Conservation (phyloP, 106 monocot species). For the Platanthera zijinensis region DNA sequence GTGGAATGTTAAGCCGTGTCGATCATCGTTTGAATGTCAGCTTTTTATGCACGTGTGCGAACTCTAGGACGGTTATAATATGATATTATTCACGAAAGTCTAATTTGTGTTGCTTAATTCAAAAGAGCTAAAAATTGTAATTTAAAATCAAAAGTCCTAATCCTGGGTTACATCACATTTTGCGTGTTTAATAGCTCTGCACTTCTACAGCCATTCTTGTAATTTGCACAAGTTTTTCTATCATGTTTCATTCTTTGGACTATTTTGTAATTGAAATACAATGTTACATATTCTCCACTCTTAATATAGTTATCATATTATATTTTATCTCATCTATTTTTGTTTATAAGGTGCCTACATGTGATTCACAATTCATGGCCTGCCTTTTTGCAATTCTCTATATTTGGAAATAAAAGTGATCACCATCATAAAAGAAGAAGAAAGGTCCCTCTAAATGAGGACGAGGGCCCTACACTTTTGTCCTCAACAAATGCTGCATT, state of each 20-base stretch:
- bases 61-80: no score
- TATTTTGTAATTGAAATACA: not conserved
- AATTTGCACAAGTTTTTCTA: not conserved
- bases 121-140: no score
- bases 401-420: conserved; percentile 13
- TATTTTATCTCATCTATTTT: not conserved
- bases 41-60: no score
- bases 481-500: not conserved
- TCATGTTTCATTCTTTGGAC: not conserved
- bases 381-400: conserved; percentile 38
- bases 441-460: conserved; percentile 18
- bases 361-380: conserved; percentile 54
- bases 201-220: not conserved
- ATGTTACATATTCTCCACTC: not conserved
- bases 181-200: not conserved
- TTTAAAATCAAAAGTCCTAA: no score
- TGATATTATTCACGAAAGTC: no score
- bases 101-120: no score
- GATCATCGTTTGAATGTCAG: no score
- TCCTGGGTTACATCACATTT: no score
- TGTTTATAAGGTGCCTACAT: conserved; percentile 47
- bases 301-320: not conserved
- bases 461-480: conserved; percentile 2
- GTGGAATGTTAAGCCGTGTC: no score
- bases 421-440: conserved; percentile 27